Evolutionary conservation across 345 rosid genomes (phyloP), one percentile per base, ranked within the genome.

Genomic region (Ricinus communis): DNA sequence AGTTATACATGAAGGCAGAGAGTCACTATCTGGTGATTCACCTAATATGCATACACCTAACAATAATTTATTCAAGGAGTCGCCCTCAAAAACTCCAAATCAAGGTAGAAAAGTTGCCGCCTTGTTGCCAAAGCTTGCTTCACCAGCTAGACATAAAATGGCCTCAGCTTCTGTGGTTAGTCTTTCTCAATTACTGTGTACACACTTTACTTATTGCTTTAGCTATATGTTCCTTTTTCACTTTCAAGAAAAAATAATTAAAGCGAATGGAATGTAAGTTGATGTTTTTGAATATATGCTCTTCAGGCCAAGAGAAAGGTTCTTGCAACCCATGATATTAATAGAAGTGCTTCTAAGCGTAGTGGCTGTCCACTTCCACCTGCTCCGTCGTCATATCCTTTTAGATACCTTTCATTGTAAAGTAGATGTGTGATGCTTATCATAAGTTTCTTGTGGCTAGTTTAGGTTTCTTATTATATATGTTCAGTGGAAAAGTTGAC

Each of bases 371-470:
- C 87, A 25, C 81, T 82, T 61, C 89, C 90, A 46, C 80, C 70
- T 70, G 74, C 82, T 40, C 76, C 88, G 76, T 81, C 93, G 76
- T 84, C 91, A 94, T 94, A 94, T 94, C 99, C 99, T 91, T 91
- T 68, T 69, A 12, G 33, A 66, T 68, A 25, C 45, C 33, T 38
- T 60, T 65, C 59, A 41, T 12, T 45, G 36, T 69, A 5, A 40
- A 18, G 16, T 5, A 4, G 38, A 60, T 24, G 28, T 52, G 61
- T 65, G 62, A 63, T 74, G 57, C 53, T 62, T 49, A 12, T 5
- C 2, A 58, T 51, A 33, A 49, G 19, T 62, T 73, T 28, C 31
- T 28, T 66, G 36, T 13, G 13, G 41, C 18, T 54, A 0, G 12
- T 65, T 18, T 70, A 14, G 70, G 19, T 50, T 59, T 63, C 30